A percentile compares a stretch with the other conserved stretches of the same genome.
Evolutionary conservation across 345 rosid species (phyloP).

Genomic region (Syzygium oleosum): DNA sequence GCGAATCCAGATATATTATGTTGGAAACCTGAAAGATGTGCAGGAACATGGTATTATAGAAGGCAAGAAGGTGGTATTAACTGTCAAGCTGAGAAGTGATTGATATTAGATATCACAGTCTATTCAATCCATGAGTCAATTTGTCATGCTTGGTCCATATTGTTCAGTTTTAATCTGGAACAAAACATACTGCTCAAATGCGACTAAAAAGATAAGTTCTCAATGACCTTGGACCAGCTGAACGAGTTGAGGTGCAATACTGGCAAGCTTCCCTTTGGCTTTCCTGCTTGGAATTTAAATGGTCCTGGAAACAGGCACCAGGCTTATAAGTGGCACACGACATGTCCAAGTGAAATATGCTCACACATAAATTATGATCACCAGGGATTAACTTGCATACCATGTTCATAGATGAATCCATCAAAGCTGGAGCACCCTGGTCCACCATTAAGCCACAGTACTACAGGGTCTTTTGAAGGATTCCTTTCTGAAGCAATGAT

Average conservation of each 20-base stretch:
- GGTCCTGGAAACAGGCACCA: slow-evolving; percentile 7
- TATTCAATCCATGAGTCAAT: not conserved
- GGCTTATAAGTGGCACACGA: too few species aligned
- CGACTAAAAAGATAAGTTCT: not conserved
- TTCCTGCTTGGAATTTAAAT: slow-evolving; percentile 11
- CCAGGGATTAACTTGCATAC: not conserved
- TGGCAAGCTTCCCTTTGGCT: slow-evolving; percentile 4
- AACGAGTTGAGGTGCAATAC: slow-evolving; percentile 9
- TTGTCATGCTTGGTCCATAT: not conserved
- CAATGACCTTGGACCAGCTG: slow-evolving; percentile 18
- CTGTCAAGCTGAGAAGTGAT: not conserved
- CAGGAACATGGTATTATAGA: not conserved
- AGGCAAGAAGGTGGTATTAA: not conserved
- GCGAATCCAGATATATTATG: slow-evolving; percentile 50
- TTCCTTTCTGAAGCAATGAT: slow-evolving; percentile 16
- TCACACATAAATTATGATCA: not conserved
- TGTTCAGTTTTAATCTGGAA: not conserved
- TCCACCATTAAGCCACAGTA: slow-evolving; percentile 33
- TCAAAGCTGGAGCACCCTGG: slow-evolving; percentile 33
- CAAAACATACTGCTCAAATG: not conserved
- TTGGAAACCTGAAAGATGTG: slow-evolving; percentile 35
- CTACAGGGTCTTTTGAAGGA: slow-evolving; percentile 16
- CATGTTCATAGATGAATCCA: slow-evolving; percentile 25
- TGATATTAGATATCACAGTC: not conserved
- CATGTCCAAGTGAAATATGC: not conserved